A percentile compares a stretch with the other conserved stretches of the same genome.
These are phyloP conservation scores for Coemansia asiatica DNA, from an alignment of 192 early-diverging fungal genomes.

Conservation along the genomic window DNA sequence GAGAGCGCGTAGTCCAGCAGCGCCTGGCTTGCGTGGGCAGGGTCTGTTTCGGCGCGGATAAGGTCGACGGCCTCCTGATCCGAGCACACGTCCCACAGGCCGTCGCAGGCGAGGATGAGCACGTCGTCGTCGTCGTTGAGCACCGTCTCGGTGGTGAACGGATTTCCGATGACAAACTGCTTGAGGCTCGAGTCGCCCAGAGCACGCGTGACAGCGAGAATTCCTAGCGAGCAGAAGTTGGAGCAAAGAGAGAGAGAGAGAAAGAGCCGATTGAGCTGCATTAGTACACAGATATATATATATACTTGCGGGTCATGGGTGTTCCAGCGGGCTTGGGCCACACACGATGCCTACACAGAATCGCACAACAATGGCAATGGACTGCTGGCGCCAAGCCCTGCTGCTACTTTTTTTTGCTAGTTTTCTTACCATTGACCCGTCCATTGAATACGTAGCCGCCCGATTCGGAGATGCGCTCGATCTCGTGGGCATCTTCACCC, in stretches of 20 bases:
- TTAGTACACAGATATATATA: background rate
- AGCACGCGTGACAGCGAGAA: constrained; percentile 94
- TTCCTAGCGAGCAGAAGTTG: constrained; percentile 56
- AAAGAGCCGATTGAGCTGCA: background rate
- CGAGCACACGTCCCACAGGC: constrained; percentile 96
- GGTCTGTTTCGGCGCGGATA: constrained; percentile 71
- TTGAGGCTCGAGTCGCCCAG: constrained; percentile 96
- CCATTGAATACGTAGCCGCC: constrained; percentile 98
- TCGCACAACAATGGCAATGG: background rate
- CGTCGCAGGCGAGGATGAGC: constrained; percentile 96
- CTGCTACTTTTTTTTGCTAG: background rate
- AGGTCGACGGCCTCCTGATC: constrained; percentile 93
- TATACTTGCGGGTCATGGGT: no score
- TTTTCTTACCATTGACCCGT: constrained; percentile 76
- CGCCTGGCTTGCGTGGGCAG: constrained; percentile 73
- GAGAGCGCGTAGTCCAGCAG: constrained; percentile 84
- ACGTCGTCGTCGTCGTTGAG: constrained; percentile 71
- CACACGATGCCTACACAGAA: background rate
- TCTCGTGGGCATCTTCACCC: constrained; percentile 86
- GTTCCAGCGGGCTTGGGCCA: background rate
- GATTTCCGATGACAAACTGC: constrained; percentile 92
- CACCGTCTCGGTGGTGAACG: constrained; percentile 91
- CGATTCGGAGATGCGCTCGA: constrained; percentile 85
- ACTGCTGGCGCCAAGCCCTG: no score
- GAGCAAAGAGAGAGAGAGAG: constrained; percentile 24